Evolutionary conservation across 2,329 filamentous ascomycete species (phyloP).

Genomic region (Aquanectria penicillioides): DNA sequence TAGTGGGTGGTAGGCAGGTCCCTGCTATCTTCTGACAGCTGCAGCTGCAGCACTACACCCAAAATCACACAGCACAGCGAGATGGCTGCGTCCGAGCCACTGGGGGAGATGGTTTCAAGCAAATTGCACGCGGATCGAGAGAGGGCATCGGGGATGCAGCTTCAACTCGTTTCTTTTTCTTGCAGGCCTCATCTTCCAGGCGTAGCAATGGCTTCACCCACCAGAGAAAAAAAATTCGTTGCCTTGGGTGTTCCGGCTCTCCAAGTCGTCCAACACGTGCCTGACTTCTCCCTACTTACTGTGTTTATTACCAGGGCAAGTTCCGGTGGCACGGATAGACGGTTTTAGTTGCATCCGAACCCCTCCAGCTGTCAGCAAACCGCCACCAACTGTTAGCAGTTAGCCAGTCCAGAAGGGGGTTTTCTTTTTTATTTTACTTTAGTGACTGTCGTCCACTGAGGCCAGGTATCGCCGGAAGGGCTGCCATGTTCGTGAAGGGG

Average conservation of each 20-base stretch:
- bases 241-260: no score
- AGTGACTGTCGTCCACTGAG: not conserved
- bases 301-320: no score
- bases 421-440: not conserved
- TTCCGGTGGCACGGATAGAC: no score
- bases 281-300: not conserved
- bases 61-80: constrained; percentile 3
- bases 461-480: constrained; percentile 1
- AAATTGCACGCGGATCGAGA: constrained; percentile 6
- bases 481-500: constrained; percentile 13
- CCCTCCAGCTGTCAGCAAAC: not conserved
- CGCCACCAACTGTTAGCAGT: not conserved
- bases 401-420: no score
- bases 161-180: not conserved
- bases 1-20: constrained; percentile 1
- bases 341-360: not conserved
- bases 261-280: constrained; percentile 5
- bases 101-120: constrained; percentile 10
- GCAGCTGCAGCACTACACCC: constrained; percentile 14
- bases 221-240: no score
- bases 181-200: no score
- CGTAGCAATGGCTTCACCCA: no score
- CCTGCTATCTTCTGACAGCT: constrained; percentile 15
- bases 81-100: not conserved
- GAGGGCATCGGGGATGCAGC: constrained; percentile 6